These are phyloP conservation scores for Aspergillus caelatus DNA, from an alignment of 2,329 filamentous ascomycete species.

Conservation along the genomic window DNA sequence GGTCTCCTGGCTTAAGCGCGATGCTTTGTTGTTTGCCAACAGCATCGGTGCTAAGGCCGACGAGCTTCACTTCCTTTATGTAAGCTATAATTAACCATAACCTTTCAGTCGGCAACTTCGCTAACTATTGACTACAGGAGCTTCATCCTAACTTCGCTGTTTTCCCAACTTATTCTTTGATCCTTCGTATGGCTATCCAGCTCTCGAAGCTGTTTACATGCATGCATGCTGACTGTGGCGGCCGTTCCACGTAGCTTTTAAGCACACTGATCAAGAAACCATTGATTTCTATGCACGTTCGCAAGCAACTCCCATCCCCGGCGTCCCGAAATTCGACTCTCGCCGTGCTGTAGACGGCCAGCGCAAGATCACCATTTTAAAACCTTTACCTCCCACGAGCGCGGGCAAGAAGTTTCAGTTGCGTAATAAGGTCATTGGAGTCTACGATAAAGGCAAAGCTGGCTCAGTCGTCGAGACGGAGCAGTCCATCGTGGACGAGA, in stretches of 20 bases:
- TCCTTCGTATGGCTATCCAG: constrained; percentile 63
- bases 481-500: constrained; percentile 72
- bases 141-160: constrained; percentile 82
- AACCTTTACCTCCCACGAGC: constrained; percentile 72
- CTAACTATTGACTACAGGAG: constrained; percentile 59
- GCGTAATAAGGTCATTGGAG: constrained; percentile 75
- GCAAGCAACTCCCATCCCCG: constrained; percentile 68
- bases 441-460: constrained; percentile 87
- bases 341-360: constrained; percentile 80
- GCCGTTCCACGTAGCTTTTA: constrained; percentile 63
- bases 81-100: constrained; percentile 47
- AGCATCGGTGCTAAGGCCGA: constrained; percentile 84
- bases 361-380: constrained; percentile 75
- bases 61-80: constrained; percentile 91
- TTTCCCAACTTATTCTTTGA: constrained; percentile 85
- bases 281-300: constrained; percentile 81
- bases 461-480: constrained; percentile 82
- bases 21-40: constrained; percentile 85
- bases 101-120: no score
- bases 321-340: constrained; percentile 75
- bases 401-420: constrained; percentile 75
- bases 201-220: neutral
- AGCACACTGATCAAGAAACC: constrained; percentile 73
- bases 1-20: constrained; percentile 85
- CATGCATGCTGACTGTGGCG: constrained; percentile 16